Conservation (phyloP, 306 rosid species). For the Sechiopsis laciniata region DNA sequence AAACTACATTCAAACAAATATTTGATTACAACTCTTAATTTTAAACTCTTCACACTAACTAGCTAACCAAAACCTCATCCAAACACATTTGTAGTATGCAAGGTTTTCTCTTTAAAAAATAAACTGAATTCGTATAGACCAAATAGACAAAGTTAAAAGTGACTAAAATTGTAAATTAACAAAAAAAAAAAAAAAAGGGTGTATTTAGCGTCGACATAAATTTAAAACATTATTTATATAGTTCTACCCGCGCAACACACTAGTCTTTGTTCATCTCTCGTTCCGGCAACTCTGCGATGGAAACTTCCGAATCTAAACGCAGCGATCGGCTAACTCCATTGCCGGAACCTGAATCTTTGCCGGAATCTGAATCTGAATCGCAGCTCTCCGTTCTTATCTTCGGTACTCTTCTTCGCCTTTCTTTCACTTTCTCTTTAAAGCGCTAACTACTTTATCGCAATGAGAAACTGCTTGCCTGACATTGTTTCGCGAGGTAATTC, state of each 20-base stretch:
- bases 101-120: too few relatives aligned
- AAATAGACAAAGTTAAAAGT: too few relatives aligned
- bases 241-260: slow-evolving; percentile 17
- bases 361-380: slow-evolving; percentile 46
- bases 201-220: too few relatives aligned
- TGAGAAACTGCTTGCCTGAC: not conserved
- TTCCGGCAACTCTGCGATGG: slow-evolving; percentile 31
- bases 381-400: slow-evolving; percentile 46
- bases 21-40: too few relatives aligned
- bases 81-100: too few relatives aligned
- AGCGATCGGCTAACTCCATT: slow-evolving; percentile 22
- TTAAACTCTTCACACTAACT: too few relatives aligned
- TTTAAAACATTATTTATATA: not conserved
- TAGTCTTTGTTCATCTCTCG: not conserved
- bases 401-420: slow-evolving; percentile 50
- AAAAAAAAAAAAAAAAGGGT: too few relatives aligned
- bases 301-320: slow-evolving; percentile 36
- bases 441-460: not conserved
- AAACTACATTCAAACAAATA: too few relatives aligned
- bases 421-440: not conserved
- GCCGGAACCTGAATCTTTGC: slow-evolving; percentile 37
- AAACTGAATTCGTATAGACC: too few relatives aligned
- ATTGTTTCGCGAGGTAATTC: not conserved
- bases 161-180: too few relatives aligned
- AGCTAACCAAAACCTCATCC: too few relatives aligned